These are phyloP conservation scores for Tylopilus vinaceipallidus DNA, from an alignment of 768 basidiomycete species.

Conservation along the genomic window DNA sequence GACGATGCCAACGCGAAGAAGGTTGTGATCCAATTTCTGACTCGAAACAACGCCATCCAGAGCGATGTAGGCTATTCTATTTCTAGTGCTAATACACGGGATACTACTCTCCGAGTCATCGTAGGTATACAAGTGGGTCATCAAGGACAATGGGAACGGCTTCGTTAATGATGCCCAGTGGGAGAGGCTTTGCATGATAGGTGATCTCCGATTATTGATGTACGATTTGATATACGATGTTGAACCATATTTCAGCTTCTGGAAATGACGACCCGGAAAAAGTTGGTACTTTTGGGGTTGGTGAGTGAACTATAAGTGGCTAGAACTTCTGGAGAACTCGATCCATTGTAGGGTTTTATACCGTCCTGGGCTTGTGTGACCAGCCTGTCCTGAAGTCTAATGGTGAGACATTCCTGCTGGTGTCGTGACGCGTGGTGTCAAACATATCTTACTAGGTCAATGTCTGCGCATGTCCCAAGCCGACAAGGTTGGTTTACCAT, in stretches of 20 bases:
- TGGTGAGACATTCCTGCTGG: not conserved
- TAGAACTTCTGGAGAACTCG: not conserved
- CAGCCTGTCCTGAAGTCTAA: not conserved
- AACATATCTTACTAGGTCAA: not conserved
- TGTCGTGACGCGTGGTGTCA: not conserved
- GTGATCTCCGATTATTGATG: not conserved
- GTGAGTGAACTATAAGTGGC: not conserved
- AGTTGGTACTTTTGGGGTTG: not conserved
- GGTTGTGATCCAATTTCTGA: conserved; percentile 38
- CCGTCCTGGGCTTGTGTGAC: not conserved
- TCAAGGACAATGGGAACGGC: not conserved
- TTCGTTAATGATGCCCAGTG: not conserved
- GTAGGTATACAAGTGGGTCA: not conserved
- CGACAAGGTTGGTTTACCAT: not conserved
- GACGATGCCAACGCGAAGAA: conserved; percentile 42
- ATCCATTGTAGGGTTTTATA: not conserved
- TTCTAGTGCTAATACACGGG: not conserved
- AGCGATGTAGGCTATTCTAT: not conserved
- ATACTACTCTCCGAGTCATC: not conserved
- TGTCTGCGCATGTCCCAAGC: not conserved
- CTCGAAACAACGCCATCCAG: conserved; percentile 8
- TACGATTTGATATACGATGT: too few species aligned
- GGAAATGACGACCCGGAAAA: not conserved
- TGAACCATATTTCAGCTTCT: too few species aligned
- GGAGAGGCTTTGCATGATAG: not conserved